Evolutionary conservation across 1,284 basidiomycete species (phyloP), one percentile per base, ranked within the genome.

Genomic region (Apiotrichum siamense): DNA sequence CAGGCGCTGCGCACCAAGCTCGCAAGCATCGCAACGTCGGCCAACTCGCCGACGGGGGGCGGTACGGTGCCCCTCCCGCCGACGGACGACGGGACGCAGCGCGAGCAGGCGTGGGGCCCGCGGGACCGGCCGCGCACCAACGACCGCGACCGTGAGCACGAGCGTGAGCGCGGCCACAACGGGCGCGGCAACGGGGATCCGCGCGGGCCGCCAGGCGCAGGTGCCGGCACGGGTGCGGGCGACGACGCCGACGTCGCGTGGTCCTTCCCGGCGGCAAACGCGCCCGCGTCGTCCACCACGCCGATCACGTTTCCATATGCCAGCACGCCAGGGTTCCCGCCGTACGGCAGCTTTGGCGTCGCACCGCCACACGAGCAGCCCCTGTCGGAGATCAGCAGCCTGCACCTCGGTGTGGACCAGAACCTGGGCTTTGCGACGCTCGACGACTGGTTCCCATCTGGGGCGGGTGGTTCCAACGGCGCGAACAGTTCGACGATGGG

Each of bases 381-480:
- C 13, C 52, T 69, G 26, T 47, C 54, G 10, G 41, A 57, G 25
- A 40, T 29, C 38, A 29, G 38, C 37, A 39, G 36, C 37, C 27
- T 26, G 32, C 41, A 43, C 27, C 31, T 43, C 5, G 18, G 46
- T 43, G 25, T 57, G 18, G 43, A 36, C 24, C 53, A 57, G 24
- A 64, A 64, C 45, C 54, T 67, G 7, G 66, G 66, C 7, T 69
- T 67, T 38, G 57, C 63, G 23, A 63, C 64, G 18, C 55, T 68
- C 29, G 68, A 70, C 38, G 67, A 69, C 48, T 69, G 67, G 69
- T 69, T 71, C 43, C 46, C 26, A 37, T 12, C 18, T 26, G 23
- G 10, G 2, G 39, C 23, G 1, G 25, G 39, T 10, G 39, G n/a
- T n/a, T n/a, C n/a, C n/a, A n/a, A n/a, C n/a, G n/a, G n/a, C n/a